Evolutionary conservation across 805 yeast genomes (phyloP).

Genomic region (Kazachstania viticola): DNA sequence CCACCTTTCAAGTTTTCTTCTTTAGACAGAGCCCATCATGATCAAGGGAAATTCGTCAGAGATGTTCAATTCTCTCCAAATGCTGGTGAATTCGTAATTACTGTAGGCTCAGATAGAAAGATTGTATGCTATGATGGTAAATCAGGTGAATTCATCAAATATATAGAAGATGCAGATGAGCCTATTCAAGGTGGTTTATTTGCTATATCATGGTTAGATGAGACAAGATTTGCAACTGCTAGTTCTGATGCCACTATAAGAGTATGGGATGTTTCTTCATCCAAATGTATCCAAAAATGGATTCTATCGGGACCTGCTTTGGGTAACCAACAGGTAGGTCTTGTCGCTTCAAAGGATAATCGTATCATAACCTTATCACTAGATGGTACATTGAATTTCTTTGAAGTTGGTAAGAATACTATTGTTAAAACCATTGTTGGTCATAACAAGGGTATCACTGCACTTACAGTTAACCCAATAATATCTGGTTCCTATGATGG

Average conservation of each 20-base stretch:
- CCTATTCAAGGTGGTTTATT: constrained; percentile 74
- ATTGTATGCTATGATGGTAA: constrained; percentile 78
- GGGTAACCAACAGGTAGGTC: constrained; percentile 69
- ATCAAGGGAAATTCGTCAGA: constrained; percentile 52
- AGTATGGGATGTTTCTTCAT: constrained; percentile 42
- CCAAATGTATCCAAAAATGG: constrained; percentile 41
- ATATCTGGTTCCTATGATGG: constrained; percentile 81
- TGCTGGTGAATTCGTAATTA: constrained; percentile 49
- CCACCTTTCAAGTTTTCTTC: constrained; percentile 86
- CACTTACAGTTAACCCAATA: constrained; percentile 30
- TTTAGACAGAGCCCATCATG: constrained; percentile 63
- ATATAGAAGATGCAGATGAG: constrained; percentile 29
- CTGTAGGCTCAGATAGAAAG: constrained; percentile 77
- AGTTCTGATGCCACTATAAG: constrained; percentile 76
- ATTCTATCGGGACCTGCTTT: constrained; percentile 31
- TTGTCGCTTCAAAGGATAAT: constrained; percentile 44
- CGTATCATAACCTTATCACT: constrained; percentile 54
- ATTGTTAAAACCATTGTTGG: constrained; percentile 41
- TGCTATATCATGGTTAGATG: constrained; percentile 56
- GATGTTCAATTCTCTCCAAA: constrained; percentile 76
- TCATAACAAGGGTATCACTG: constrained; percentile 74
- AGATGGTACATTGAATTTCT: constrained; percentile 61
- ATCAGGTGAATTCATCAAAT: constrained; percentile 60
- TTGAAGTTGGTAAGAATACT: constrained; percentile 29
- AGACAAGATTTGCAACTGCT: constrained; percentile 53